Conservation (phyloP, 1,284 basidiomycete species). For the Meira miltonrushii region DNA sequence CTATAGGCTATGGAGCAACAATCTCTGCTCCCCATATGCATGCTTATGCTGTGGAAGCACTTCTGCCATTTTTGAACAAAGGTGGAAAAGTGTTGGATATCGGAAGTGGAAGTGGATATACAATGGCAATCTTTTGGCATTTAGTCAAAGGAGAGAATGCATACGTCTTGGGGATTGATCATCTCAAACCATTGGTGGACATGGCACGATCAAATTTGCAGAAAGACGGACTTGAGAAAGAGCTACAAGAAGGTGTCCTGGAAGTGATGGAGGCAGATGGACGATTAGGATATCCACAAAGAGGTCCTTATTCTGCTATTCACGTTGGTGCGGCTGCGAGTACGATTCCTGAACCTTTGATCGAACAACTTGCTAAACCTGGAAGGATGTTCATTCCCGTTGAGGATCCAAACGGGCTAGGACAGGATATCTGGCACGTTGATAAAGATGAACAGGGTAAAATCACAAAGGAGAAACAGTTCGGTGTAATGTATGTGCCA, state of each 20-base stretch:
- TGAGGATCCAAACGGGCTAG: conserved; percentile 56
- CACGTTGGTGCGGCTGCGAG: conserved; percentile 93
- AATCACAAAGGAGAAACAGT: conserved; percentile 65
- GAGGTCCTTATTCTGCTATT: conserved; percentile 78
- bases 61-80: conserved; percentile 66
- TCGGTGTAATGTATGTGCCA: conserved; percentile 63
- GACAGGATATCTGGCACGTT: conserved; percentile 36
- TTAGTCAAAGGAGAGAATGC: conserved; percentile 53
- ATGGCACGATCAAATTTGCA: conserved; percentile 67
- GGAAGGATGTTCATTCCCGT: conserved; percentile 94
- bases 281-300: conserved; percentile 55
- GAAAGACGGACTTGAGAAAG: conserved; percentile 63
- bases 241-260: conserved; percentile 60
- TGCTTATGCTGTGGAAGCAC: conserved; percentile 70
- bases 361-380: conserved; percentile 70
- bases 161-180: conserved; percentile 84
- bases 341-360: conserved; percentile 60
- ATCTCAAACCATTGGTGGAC: conserved; percentile 60
- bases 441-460: conserved; percentile 64
- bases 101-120: conserved; percentile 40
- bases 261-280: conserved; percentile 74
- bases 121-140: conserved; percentile 44
- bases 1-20: conserved; percentile 73
- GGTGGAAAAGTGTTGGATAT: conserved; percentile 74
- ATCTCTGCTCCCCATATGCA: conserved; percentile 86